Base-by-base conservation (phyloP, 768 basidiomycete genomes). In the Agaricus blazei region DNA sequence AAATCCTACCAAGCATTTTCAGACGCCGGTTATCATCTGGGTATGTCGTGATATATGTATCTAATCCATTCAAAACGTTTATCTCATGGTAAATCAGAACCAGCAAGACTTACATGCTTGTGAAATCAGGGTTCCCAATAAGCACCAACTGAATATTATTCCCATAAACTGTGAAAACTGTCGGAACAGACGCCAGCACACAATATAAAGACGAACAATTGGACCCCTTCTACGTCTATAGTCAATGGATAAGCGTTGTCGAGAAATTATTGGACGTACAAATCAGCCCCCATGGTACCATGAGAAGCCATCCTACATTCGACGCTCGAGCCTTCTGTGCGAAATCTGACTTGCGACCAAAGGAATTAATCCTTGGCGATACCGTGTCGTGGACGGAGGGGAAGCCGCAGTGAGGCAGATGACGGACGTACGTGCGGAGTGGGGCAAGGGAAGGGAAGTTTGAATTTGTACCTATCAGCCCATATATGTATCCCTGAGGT, bases 11-110 rank as follows among this genome's bases (percentile, higher is more conserved):
- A 12, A 55, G 40, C 19, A 3, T 28, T 31, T 55, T 55, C n/a
- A 55, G 54, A 24, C 27, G 37, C 15, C 54, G 54, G 15, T 46
- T 24, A 29, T 55, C 54, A 11, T 55, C 54, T 27, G 54, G 47
- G 15, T 55, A 55, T 42, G 46, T 48, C 26, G 48, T 12, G 19
- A 48, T 27, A 26, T 55, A 55, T 41, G 29, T 23, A n/a, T 55
- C 54, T 55, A 34, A 19, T 26, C 19, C 19, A 42, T 31, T 19
- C 42, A 3, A 24, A 8, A 14, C 28, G 9, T 12, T 38, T 14
- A 31, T 42, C 14, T 8, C 9, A 34, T 7, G 12, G 9, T 42
- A 29, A 19, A 45, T 9, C 5, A 27, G 23, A 37, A 40, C 3
- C 3, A 9, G 42, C 23, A 14, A 3, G 15, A 48, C 54, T 48